Percentiles rank a stretch among this genome's conserved stretches.
Conservation (phyloP, 2,329 filamentous ascomycete species). For the Trichoderma arundinaceum region DNA sequence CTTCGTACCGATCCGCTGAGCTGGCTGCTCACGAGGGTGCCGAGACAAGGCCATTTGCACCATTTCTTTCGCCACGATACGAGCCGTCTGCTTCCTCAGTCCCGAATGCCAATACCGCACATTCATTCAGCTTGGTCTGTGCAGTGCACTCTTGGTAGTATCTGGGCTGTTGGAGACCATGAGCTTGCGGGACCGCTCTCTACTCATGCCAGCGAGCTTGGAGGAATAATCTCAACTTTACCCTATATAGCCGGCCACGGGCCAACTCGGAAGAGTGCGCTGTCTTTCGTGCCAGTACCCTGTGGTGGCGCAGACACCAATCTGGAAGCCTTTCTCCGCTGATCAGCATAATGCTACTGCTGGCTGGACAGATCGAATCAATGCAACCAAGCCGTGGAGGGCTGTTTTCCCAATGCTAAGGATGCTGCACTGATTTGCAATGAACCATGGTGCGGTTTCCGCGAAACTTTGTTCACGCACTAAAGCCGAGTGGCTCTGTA, state of each 20-base stretch:
- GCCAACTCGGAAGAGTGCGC: background rate
- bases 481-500: slow-evolving; percentile 10
- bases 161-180: background rate
- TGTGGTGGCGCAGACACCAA: slow-evolving; percentile 18
- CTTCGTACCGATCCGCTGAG: slow-evolving; percentile 12
- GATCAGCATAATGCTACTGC: slow-evolving; percentile 19
- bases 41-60: slow-evolving; percentile 18
- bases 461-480: slow-evolving; percentile 25
- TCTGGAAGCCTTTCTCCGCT: slow-evolving; percentile 8
- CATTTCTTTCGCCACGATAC: background rate
- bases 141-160: background rate
- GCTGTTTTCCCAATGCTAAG: background rate
- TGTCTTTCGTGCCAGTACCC: background rate
- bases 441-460: background rate
- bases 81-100: slow-evolving; percentile 6
- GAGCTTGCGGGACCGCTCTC: background rate
- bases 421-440: background rate
- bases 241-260: slow-evolving; percentile 7
- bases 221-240: slow-evolving; percentile 1
- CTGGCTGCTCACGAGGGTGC: slow-evolving; percentile 7
- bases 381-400: background rate
- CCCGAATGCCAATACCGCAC: background rate
- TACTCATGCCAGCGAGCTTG: background rate
- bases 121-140: background rate
- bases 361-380: slow-evolving; percentile 6